Conservation (phyloP, 164 flowering plant species). For the Vitis cinerea region DNA sequence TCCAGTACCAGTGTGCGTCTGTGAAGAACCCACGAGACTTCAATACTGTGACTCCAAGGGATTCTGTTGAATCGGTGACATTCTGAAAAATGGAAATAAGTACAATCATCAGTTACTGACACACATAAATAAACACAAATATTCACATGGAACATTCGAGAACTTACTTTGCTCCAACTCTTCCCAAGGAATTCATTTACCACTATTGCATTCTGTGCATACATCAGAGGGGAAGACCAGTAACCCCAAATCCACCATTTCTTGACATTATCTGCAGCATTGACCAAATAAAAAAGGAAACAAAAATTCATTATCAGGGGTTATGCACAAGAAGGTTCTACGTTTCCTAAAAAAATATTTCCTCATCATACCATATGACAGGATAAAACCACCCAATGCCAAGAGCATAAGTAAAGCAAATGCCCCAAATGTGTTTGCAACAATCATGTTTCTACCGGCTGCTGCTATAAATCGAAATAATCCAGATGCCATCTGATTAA, state of each 20-base stretch:
- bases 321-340: too few species aligned
- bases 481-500: constrained; percentile 34
- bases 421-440: constrained; percentile 28
- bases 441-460: constrained; percentile 21
- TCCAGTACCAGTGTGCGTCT: constrained; percentile 29
- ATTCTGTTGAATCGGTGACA: constrained; percentile 8
- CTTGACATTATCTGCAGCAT: too few species aligned
- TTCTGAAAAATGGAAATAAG: constrained; percentile 3
- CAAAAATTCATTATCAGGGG: background rate
- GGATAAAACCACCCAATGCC: constrained; percentile 24
- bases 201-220: too few species aligned
- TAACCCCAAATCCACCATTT: too few species aligned
- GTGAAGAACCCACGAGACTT: constrained; percentile 26
- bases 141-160: too few species aligned
- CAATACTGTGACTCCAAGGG: constrained; percentile 18
- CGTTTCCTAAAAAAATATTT: background rate
- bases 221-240: too few species aligned
- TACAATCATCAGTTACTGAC: background rate
- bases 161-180: too few species aligned
- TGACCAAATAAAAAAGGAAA: background rate
- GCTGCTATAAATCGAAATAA: constrained; percentile 29
- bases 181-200: too few species aligned
- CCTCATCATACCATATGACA: constrained; percentile 24
- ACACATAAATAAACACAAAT: background rate
- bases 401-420: constrained; percentile 14